phyloP scores from a whole-genome alignment of 257 asterid species.

The Rubia yunnanensis region DNA sequence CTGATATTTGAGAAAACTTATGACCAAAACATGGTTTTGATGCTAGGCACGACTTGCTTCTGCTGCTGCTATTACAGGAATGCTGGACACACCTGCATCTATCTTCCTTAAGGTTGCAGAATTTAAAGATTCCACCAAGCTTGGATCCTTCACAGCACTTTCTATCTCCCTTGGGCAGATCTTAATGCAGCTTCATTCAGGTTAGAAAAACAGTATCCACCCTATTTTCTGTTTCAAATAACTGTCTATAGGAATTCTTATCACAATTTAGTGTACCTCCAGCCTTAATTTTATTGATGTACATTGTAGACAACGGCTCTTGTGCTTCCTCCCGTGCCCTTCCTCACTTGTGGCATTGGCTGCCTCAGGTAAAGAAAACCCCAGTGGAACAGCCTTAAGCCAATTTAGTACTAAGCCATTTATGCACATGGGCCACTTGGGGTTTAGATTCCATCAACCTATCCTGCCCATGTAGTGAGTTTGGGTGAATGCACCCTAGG shows the following conservation, averaged over 20 bases:
- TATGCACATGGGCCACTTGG: background rate
- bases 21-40: conserved; percentile 8
- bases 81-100: conserved; percentile 84
- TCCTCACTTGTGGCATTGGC: background rate
- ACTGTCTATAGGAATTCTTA: background rate
- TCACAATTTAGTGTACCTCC: background rate
- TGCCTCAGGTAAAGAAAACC: background rate
- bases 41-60: conserved; percentile 79
- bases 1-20: background rate
- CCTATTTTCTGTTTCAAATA: conserved; percentile 1
- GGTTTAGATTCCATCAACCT: background rate
- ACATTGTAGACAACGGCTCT: background rate
- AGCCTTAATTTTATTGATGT: background rate
- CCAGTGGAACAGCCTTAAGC: background rate
- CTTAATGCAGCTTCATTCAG: conserved; percentile 86
- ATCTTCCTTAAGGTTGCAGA: conserved; percentile 94
- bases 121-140: conserved; percentile 49
- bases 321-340: background rate
- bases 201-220: conserved; percentile 28
- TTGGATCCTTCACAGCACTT: conserved; percentile 84
- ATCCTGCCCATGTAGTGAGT: background rate
- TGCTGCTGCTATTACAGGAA: conserved; percentile 62
- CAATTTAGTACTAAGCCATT: background rate
- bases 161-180: conserved; percentile 94
- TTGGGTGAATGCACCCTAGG: background rate